These are phyloP conservation scores for Rhodotorula sp. DNA, from an alignment of 1,284 basidiomycete species.

Conservation along the genomic window DNA sequence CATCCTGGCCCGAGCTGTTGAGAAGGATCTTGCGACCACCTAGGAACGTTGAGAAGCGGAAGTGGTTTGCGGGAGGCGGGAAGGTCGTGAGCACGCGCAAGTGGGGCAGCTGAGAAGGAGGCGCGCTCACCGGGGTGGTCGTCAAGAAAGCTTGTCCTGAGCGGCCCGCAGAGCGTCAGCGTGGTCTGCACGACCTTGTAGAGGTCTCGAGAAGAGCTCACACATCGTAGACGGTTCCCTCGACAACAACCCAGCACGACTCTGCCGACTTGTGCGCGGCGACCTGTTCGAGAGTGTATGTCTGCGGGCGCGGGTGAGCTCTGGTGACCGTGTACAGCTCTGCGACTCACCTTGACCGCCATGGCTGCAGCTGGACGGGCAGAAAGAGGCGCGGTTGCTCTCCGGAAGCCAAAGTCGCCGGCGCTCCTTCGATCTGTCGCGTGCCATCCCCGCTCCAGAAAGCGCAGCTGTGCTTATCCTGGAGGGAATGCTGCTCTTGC, in stretches of 20 bases:
- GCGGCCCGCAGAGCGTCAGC: background rate
- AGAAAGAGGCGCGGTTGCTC: no score
- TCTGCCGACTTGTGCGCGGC: slow-evolving; percentile 42
- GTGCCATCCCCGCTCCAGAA: no score
- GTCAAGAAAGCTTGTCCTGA: slow-evolving; percentile 35
- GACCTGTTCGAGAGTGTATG: slow-evolving; percentile 44
- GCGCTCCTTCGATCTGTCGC: no score
- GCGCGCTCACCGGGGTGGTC: slow-evolving; percentile 34
- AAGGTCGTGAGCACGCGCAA: background rate
- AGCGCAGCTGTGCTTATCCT: no score
- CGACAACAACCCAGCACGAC: slow-evolving; percentile 47
- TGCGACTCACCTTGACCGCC: background rate
- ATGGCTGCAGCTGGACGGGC: background rate
- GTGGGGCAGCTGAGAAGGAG: background rate
- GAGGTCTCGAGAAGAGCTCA: background rate
- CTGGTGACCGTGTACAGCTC: no score
- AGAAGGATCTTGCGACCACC: slow-evolving; percentile 36
- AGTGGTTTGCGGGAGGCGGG: no score
- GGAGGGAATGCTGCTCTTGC: background rate
- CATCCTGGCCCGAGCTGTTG: slow-evolving; percentile 24
- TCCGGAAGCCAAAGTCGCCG: no score
- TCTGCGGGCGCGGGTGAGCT: slow-evolving; percentile 3
- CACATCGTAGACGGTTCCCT: slow-evolving; percentile 49
- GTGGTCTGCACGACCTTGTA: background rate
- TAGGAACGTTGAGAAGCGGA: background rate